Base-by-base conservation (phyloP, 768 basidiomycete genomes). In the Exidia glandulosa region DNA sequence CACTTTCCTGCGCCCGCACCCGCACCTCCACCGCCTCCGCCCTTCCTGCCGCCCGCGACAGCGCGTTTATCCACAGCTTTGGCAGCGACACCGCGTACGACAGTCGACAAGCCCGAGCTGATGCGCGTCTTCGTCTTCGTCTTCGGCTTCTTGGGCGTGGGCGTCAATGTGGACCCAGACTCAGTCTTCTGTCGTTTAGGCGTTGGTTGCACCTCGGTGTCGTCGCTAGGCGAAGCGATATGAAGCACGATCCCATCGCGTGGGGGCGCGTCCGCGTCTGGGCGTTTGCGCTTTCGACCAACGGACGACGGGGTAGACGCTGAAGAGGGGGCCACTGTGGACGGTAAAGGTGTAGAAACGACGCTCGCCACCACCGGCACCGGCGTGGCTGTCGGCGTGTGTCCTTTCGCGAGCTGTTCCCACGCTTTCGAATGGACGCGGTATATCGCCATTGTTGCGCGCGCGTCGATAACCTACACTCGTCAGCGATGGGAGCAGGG, bases 391-490 rank as follows among this genome's bases (percentile, higher is more conserved):
- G 50, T 29, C 10, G 50, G 50, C 50, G 50, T 54, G 25, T 54
- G 50, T 54, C 50, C 50, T 10, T 31, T 27, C 27, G 50, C 50
- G 25, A 54, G 25, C 50, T 54, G 50, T 25, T 98, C 94, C 91
- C 91, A 98, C 54, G 82, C 78, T 57, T 83, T 84, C 65, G 88
- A 85, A 70, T 94, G 80, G 19, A 94, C 68, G 6, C 93, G 80
- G 70, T 88, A 97, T 37, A 97, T 76, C 0, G 92, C 94, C 92
- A 99, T 96, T 0, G 94, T 90, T 0, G 94, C 95, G 57, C 94
- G 81, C 1, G 94, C 93, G 69, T 98, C 94, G 19, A 83, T 89
- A 3, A 97, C 85, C 94, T 96, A 37, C 33, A 32, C 37, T 48
- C 13, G 52, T 29, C 41, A 34, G 19, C 23, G 19, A 47, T 37